Evolutionary conservation across 2,329 filamentous ascomycete genomes (phyloP).

Genomic region (Stagonosporopsis cucurbitacearum): DNA sequence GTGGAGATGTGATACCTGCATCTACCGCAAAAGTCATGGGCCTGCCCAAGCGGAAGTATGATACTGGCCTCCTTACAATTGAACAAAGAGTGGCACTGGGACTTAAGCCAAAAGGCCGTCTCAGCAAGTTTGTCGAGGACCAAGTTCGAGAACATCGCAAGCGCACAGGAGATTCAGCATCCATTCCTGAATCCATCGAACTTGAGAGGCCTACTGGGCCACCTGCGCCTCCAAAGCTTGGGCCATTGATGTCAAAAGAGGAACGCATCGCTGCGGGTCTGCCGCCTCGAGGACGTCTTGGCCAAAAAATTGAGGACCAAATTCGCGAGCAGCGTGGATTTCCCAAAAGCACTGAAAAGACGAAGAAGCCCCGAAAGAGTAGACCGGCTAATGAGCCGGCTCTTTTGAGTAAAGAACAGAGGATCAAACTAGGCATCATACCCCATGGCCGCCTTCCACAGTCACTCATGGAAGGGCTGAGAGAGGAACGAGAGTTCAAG

Average conservation of each 20-base stretch:
- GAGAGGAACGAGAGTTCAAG: conserved; percentile 28
- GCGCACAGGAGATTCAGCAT: conserved; percentile 26
- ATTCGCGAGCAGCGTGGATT: conserved; percentile 35
- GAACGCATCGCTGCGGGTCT: conserved; percentile 36
- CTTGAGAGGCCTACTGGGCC: background rate
- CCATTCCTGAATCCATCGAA: conserved; percentile 16
- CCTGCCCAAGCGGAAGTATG: conserved; percentile 12
- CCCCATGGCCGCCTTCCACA: conserved; percentile 35
- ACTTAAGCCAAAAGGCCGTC: conserved; percentile 32
- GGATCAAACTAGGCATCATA: conserved; percentile 32
- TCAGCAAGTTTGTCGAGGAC: conserved; percentile 30
- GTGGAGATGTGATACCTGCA: conserved; percentile 1
- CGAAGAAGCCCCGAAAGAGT: conserved; percentile 25
- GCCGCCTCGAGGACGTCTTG: conserved; percentile 33
- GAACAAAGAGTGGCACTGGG: conserved; percentile 36
- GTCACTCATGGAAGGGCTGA: conserved; percentile 33
- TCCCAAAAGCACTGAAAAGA: conserved; percentile 19
- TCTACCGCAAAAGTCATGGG: conserved; percentile 3
- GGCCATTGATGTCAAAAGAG: conserved; percentile 37
- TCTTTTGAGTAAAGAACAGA: conserved; percentile 35
- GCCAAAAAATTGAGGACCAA: conserved; percentile 30
- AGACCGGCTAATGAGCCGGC: conserved; percentile 25
- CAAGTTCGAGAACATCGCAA: conserved; percentile 39
- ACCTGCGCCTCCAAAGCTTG: conserved; percentile 11
- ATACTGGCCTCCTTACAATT: conserved; percentile 25